These are phyloP conservation scores for Huntiella decipiens DNA, from an alignment of 2,329 filamentous ascomycete genomes.

Conservation along the genomic window DNA sequence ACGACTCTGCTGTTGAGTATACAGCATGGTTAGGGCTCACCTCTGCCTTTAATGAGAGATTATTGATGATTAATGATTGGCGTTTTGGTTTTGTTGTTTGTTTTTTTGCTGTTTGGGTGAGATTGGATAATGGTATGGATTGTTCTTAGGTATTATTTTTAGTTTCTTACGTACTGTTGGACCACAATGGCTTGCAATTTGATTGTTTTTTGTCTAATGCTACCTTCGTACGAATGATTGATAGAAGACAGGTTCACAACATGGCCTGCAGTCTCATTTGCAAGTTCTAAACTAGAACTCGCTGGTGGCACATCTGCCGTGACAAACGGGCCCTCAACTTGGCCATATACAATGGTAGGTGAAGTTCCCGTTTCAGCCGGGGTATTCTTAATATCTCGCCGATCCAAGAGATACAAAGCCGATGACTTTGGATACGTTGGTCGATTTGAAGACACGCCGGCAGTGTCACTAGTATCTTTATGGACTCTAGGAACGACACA, in stretches of 20 bases:
- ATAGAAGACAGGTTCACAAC: conserved; percentile 31
- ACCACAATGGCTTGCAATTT: too few species aligned
- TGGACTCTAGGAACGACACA: too few species aligned
- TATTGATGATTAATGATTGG: too few species aligned
- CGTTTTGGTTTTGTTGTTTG: too few species aligned
- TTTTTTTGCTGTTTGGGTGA: too few species aligned
- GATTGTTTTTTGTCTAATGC: conserved; percentile 16
- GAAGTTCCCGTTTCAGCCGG: conserved; percentile 39
- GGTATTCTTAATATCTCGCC: conserved; percentile 39
- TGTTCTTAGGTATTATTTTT: too few species aligned
- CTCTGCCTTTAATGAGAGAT: too few species aligned
- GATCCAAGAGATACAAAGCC: conserved; percentile 38
- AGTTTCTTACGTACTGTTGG: too few species aligned
- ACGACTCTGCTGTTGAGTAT: too few species aligned
- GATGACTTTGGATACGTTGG: conserved; percentile 30
- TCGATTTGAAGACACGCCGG: conserved; percentile 9
- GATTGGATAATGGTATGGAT: too few species aligned
- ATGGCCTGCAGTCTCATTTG: neutral
- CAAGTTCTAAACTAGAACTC: neutral
- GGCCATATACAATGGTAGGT: conserved; percentile 38
- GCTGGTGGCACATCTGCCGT: conserved; percentile 4
- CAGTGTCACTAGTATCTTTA: conserved; percentile 1
- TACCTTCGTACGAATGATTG: conserved; percentile 53
- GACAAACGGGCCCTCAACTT: conserved; percentile 38
- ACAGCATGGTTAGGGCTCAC: too few species aligned